phyloP scores from a whole-genome alignment of 2,329 filamentous ascomycete genomes.

The Fusarium nodosum region DNA sequence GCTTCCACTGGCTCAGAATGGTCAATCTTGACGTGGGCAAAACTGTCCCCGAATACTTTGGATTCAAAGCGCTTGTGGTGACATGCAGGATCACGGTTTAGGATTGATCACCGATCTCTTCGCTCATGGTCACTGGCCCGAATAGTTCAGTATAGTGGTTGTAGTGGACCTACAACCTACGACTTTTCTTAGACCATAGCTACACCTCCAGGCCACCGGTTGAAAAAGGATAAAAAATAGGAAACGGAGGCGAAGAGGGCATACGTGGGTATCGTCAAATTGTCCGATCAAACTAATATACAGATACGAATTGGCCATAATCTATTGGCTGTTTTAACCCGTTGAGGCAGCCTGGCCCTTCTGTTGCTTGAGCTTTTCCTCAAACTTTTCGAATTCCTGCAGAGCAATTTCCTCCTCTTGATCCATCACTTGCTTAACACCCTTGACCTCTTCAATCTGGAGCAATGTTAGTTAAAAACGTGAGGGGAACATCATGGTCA shows the following conservation, averaged over 20 bases:
- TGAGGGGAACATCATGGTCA: conserved; percentile 44
- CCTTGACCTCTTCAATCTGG: conserved; percentile 95
- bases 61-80: not conserved
- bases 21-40: not conserved
- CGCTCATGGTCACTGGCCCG: not conserved
- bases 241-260: not conserved
- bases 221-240: not conserved
- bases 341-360: conserved; percentile 55
- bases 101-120: conserved; percentile 7
- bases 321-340: conserved; percentile 7
- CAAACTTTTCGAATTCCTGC: conserved; percentile 92
- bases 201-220: not conserved
- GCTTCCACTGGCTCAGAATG: not conserved
- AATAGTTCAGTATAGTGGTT: not conserved
- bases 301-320: conserved; percentile 23
- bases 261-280: conserved; percentile 49
- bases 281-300: conserved; percentile 46
- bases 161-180: not conserved
- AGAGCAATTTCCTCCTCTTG: conserved; percentile 91
- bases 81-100: not conserved
- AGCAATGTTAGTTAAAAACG: conserved; percentile 47
- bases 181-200: not conserved
- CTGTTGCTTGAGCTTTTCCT: conserved; percentile 79
- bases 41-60: not conserved
- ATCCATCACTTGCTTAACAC: conserved; percentile 90